phyloP scores from a whole-genome alignment of 2,329 filamentous ascomycete genomes.

The Incumbomyces delicatus region DNA sequence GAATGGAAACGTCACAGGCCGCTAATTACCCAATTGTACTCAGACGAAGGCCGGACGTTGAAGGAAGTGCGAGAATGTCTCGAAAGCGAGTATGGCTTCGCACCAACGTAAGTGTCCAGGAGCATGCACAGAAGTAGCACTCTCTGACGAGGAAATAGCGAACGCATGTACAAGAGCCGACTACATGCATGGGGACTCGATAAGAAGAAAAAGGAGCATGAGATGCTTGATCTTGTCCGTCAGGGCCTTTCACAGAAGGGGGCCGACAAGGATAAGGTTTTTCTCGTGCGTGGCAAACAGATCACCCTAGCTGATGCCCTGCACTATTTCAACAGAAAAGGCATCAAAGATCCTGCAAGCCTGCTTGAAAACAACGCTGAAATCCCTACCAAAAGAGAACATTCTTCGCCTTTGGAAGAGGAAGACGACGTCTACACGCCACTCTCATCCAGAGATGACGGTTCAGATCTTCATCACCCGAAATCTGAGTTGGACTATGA shows the following conservation, averaged over 20 bases:
- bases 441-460: slow-evolving; percentile 15
- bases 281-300: slow-evolving; percentile 18
- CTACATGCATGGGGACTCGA: slow-evolving; percentile 11
- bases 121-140: not conserved
- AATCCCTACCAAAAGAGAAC: slow-evolving; percentile 7
- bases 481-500: slow-evolving; percentile 14
- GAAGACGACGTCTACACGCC: slow-evolving; percentile 17
- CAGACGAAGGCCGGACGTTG: slow-evolving; percentile 20
- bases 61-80: slow-evolving; percentile 21
- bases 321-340: slow-evolving; percentile 22
- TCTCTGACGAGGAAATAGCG: slow-evolving; percentile 11
- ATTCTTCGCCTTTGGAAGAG: slow-evolving; percentile 20
- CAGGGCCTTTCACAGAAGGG: slow-evolving; percentile 19
- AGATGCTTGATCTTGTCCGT: slow-evolving; percentile 22
- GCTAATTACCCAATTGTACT: slow-evolving; percentile 20
- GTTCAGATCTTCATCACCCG: slow-evolving; percentile 8
- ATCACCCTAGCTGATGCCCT: slow-evolving; percentile 20
- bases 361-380: slow-evolving; percentile 12
- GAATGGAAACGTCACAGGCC: slow-evolving; percentile 20
- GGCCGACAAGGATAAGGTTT: slow-evolving; percentile 20
- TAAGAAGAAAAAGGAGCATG: slow-evolving; percentile 23
- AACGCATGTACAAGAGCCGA: slow-evolving; percentile 22
- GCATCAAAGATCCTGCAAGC: slow-evolving; percentile 21
- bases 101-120: slow-evolving; percentile 16
- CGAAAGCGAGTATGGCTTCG: slow-evolving; percentile 19